These are phyloP conservation scores for Sicyos baderoa DNA, from an alignment of 306 rosid genomes.

Conservation along the genomic window DNA sequence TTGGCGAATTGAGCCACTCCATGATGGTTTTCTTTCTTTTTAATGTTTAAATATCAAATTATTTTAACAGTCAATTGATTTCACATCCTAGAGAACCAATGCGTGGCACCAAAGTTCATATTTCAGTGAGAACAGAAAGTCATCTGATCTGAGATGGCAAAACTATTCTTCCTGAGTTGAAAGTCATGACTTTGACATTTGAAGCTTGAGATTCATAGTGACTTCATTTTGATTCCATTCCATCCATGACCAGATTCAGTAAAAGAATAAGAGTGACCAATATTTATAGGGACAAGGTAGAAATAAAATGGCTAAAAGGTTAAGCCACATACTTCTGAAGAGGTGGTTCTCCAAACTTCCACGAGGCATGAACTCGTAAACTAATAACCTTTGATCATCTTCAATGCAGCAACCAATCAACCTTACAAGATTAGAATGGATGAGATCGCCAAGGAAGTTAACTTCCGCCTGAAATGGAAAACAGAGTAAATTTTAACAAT, in stretches of 20 bases:
- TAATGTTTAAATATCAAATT: background rate
- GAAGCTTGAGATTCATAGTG: background rate
- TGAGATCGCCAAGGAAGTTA: conserved; percentile 82
- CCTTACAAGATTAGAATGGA: conserved; percentile 79
- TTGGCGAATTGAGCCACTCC: too few relatives aligned
- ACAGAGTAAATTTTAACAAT: background rate
- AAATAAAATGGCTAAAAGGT: conserved; percentile 21
- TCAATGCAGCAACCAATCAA: conserved; percentile 92
- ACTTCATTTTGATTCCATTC: background rate
- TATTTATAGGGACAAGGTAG: background rate
- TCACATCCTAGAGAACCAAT: background rate
- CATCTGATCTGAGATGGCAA: background rate
- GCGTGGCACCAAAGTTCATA: background rate
- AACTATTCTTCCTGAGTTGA: background rate
- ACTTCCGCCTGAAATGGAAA: conserved; percentile 68
- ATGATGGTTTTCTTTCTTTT: too few relatives aligned
- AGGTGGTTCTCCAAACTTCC: conserved; percentile 99
- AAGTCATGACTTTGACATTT: background rate
- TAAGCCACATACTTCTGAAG: conserved; percentile 67
- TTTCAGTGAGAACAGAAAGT: conserved; percentile 1
- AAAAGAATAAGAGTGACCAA: background rate
- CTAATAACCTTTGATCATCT: conserved; percentile 80
- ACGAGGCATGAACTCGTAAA: conserved; percentile 93
- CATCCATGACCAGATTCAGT: conserved; percentile 1
- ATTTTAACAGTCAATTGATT: background rate